Base-by-base conservation (phyloP, 1,284 basidiomycete species). In the Testicularia cyperi region DNA sequence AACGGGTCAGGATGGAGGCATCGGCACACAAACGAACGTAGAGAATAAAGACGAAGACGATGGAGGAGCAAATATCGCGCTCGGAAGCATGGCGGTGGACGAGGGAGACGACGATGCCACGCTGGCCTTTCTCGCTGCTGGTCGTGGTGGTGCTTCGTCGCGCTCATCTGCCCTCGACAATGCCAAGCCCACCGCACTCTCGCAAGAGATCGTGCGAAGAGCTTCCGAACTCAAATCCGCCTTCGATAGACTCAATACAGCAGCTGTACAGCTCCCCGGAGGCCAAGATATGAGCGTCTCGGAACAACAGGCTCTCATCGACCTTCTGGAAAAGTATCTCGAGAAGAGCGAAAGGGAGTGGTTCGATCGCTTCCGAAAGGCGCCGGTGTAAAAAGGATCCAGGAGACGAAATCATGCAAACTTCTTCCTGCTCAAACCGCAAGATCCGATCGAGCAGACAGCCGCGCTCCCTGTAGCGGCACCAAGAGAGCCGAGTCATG, bases 41-140 rank as follows among this genome's bases (percentile, higher is more conserved):
- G 35, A 22, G 7, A 36, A 33, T 7, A 42, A 54, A 8, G 45
- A 46, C 3, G 24, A 38, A 23, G 21, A 45, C 13, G 36, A 27
- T 13, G 13, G 33, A 13, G 37, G 28, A 18, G 39, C 49, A 35
- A 53, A 57, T 33, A 57, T 58, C 23, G 32, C 56, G 8, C 28
- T 45, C 0, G 57, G 56, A 12, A 53, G 51, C 22, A 54, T 44
- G 39, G 45, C 51, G 2, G 45, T 49, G 7, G 57, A 61, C 19
- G 57, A 61, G 20, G 57, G 46, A 1, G 57, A 55, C 28, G 51
- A 48, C 12, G 51, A 55, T 42, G 56, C 49, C 2, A 54, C 49
- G 5, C 31, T 61, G 1, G 42, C 57, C 3, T 54, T 61, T 18
- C 57, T 61, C 16, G 38, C 56, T 16, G 26, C 44, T 8, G 45